Conservation (phyloP, 495 filamentous ascomycete species). For the Aspergillus ostianus region DNA sequence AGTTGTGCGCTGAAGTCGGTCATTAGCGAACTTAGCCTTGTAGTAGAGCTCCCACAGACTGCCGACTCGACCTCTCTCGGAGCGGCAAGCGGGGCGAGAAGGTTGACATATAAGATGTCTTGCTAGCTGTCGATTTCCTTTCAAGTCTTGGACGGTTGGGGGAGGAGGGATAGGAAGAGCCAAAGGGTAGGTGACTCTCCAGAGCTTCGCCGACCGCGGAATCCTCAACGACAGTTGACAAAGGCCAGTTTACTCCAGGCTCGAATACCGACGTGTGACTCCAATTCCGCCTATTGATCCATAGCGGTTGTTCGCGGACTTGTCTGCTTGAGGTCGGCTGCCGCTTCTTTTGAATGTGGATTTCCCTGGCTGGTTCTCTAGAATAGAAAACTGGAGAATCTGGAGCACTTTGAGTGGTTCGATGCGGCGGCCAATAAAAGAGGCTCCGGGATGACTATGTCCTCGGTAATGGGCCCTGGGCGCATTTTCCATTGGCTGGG, state of each 20-base stretch:
- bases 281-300: not conserved
- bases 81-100: not conserved
- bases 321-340: not conserved
- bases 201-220: no score
- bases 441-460: slow-evolving; percentile 2
- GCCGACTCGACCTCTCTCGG: not conserved
- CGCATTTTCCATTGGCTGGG: not conserved
- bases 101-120: not conserved
- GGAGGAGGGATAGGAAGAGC: no score
- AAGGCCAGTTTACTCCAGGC: no score
- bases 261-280: not conserved
- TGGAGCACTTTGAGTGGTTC: not conserved
- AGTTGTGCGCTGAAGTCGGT: slow-evolving; percentile 27
- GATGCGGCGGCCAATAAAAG: not conserved
- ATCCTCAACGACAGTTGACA: no score
- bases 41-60: slow-evolving; percentile 7
- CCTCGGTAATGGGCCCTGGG: not conserved
- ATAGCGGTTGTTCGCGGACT: not conserved
- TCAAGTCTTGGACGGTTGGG: no score
- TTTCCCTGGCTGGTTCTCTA: not conserved
- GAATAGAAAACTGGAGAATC: not conserved
- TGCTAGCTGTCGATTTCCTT: no score
- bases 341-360: not conserved
- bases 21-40: slow-evolving; percentile 8
- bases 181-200: no score